These are phyloP conservation scores for Xylariaceae sp. DNA, from an alignment of 2,329 filamentous ascomycete genomes.

Conservation along the genomic window DNA sequence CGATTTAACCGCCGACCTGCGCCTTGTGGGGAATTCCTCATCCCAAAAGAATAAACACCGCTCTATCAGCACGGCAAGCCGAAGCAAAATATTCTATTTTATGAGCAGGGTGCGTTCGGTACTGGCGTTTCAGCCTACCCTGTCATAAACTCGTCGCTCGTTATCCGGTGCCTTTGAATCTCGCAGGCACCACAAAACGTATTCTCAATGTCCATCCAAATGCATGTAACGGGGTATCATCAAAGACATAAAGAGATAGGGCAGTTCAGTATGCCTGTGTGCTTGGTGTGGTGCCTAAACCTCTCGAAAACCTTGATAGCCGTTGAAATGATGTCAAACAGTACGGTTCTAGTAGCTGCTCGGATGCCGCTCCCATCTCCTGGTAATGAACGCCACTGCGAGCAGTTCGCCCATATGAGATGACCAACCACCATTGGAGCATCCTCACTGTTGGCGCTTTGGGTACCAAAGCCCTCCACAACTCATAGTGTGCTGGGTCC, in stretches of 20 bases:
- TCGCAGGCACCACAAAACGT: not conserved
- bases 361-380: not conserved
- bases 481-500: slow-evolving; percentile 41
- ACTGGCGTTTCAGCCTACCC: not conserved
- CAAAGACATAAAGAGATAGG: slow-evolving; percentile 14
- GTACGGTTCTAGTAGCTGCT: not conserved
- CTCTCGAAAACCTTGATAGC: not conserved
- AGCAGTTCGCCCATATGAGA: not conserved
- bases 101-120: not conserved
- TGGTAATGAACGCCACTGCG: not conserved
- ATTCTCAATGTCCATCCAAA: slow-evolving; percentile 17
- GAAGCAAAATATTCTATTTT: not conserved
- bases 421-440: not conserved
- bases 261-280: slow-evolving; percentile 12
- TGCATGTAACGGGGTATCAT: slow-evolving; percentile 24
- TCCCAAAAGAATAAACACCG: not conserved
- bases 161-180: not conserved
- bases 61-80: not conserved
- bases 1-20: not conserved
- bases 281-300: not conserved
- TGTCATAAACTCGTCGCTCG: not conserved
- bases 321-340: not conserved
- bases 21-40: not conserved
- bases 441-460: not conserved
- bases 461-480: not conserved